Percentiles rank a stretch among this genome's conserved stretches.
Conservation (phyloP, 768 basidiomycete species). For the Mycena leptocephala region DNA sequence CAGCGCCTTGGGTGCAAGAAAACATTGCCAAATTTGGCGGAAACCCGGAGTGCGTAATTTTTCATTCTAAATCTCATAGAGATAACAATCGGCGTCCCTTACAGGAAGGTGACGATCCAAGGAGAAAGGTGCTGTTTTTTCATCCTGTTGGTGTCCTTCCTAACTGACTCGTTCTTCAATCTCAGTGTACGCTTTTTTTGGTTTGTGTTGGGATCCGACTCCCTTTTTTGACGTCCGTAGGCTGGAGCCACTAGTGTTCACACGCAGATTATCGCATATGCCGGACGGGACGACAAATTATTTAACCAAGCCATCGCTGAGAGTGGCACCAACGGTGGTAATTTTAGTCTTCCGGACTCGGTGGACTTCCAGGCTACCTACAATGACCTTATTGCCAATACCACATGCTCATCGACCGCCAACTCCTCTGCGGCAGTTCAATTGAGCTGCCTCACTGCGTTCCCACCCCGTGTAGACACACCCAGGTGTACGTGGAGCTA, state of each 20-base stretch:
- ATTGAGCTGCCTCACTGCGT: constrained; percentile 28
- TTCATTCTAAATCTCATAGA: constrained; percentile 20
- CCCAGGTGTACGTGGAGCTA: too few species aligned
- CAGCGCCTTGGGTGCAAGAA: constrained; percentile 52
- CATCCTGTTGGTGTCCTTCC: not conserved
- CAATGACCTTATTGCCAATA: constrained; percentile 27
- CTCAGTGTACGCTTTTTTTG: not conserved
- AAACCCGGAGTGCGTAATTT: constrained; percentile 37
- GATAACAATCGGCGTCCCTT: not conserved
- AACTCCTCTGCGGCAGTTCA: constrained; percentile 18
- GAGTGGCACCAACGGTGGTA: constrained; percentile 27
- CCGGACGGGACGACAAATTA: constrained; percentile 29
- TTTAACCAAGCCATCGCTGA: constrained; percentile 35
- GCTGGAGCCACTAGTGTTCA: constrained; percentile 53
- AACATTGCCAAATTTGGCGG: constrained; percentile 51
- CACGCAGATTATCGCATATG: constrained; percentile 51
- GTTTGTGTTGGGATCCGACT: too few species aligned
- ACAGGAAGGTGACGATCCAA: constrained; percentile 31
- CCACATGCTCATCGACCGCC: constrained; percentile 24
- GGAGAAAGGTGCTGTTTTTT: constrained; percentile 26
- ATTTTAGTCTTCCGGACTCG: constrained; percentile 14
- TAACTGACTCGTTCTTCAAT: not conserved
- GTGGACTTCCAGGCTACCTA: constrained; percentile 14
- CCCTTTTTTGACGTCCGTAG: constrained; percentile 28
- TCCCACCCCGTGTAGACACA: too few species aligned